Conservation (phyloP, 2,329 filamentous ascomycete genomes). For the Arthrinium phaeospermum region DNA sequence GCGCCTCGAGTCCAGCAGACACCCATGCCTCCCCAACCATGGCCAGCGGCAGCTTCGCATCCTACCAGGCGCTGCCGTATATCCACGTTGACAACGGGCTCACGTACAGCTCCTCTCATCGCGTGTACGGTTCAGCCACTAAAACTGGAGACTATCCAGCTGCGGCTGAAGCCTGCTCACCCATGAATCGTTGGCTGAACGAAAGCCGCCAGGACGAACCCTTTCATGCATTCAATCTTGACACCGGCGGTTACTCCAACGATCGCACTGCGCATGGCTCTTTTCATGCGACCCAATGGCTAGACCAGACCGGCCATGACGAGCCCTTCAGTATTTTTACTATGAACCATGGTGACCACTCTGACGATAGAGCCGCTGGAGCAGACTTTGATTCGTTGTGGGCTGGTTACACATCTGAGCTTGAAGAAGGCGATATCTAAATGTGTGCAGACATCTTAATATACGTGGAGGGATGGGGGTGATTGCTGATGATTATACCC, state of each 20-base stretch:
- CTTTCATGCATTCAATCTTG: neutral
- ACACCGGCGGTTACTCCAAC: neutral
- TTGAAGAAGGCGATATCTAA: neutral
- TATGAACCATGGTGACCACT: neutral
- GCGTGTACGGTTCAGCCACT: neutral
- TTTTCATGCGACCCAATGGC: neutral
- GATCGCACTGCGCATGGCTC: neutral
- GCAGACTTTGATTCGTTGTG: neutral
- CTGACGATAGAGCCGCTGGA: neutral
- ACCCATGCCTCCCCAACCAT: neutral
- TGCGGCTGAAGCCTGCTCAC: neutral
- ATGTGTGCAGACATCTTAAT: neutral
- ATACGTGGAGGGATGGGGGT: neutral
- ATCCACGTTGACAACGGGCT: neutral
- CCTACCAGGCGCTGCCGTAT: neutral
- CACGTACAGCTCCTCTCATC: neutral
- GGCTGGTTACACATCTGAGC: neutral
- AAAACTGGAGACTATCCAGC: neutral
- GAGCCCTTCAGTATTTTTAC: neutral
- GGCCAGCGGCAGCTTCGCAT: neutral
- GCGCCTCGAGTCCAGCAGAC: neutral
- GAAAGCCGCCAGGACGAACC: neutral
- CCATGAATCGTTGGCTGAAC: neutral
- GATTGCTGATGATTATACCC: neutral
- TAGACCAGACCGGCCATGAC: neutral